Evolutionary conservation across 306 rosid species (phyloP), one percentile per base, ranked within the genome.

Genomic region (Cucurbita argyrosperma): DNA sequence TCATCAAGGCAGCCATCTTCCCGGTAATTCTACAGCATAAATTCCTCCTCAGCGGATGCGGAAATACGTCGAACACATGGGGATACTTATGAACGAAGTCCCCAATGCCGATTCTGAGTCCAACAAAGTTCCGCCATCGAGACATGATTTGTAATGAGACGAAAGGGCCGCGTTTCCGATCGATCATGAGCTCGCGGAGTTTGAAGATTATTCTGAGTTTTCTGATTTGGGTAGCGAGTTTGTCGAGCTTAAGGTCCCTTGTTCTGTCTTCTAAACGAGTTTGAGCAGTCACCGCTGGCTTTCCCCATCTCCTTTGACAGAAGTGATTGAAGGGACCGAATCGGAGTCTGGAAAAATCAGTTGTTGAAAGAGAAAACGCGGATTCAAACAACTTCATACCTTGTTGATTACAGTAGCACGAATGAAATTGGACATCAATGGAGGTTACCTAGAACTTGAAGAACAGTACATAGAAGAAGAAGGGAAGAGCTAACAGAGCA

Each of bases 251-350:
- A 30, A 86, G 55, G 68, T 92, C 96, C 46, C 83, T 80, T 2
- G 81, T 80, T 76, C 92, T 72, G 80, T 85, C 88, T 54, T 92
- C 90, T 39, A 92, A 82, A 59, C 92, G 90, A 63, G 96, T 89
- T 65, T 77, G 93, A 0, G 96, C 96, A 6, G 88, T 83, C n/a
- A 79, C 61, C 1, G 77, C 77, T 0, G 89, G 90, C 72, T 88
- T 88, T 60, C 68, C 84, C 90, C 92, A 92, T 80, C 97, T 80
- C 67, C 51, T 88, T 71, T 88, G 97, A 11, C 40, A 21, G 68
- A 71, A 81, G 13, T 62, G 62, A 71, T 78, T 83, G 78, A 83
- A 87, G 9, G 82, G 88, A 11, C 91, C 83, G 76, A 84, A 85
- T 56, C 72, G 68, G 57, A 72, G 55, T 16, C 72, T 57, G 53